These are phyloP conservation scores for Heliamphora pulchella DNA, from an alignment of 179 eudicot species.

Conservation along the genomic window DNA sequence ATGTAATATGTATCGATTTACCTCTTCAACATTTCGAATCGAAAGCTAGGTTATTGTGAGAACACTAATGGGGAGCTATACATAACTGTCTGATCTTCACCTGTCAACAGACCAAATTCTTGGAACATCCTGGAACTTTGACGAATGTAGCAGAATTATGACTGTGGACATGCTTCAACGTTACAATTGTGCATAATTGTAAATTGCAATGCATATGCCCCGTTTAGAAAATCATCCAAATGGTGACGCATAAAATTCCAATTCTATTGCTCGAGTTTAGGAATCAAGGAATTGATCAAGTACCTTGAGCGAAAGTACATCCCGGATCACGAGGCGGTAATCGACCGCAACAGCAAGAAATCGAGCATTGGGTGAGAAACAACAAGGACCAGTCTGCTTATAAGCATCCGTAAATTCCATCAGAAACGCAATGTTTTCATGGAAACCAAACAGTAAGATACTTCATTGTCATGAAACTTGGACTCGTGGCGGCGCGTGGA, in stretches of 20 bases:
- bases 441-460: background rate
- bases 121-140: background rate
- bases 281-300: background rate
- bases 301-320: conserved; percentile 78
- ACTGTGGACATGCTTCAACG: background rate
- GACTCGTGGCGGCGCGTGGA: background rate
- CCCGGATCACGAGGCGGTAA: conserved; percentile 90
- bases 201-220: background rate
- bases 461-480: background rate
- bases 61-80: no score
- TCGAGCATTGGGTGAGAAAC: conserved; percentile 77
- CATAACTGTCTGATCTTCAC: background rate
- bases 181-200: background rate
- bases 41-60: no score
- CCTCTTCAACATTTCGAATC: no score
- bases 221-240: no score
- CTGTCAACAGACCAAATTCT: background rate
- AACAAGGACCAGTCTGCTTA: conserved; percentile 81
- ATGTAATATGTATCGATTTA: no score
- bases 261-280: background rate
- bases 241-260: background rate
- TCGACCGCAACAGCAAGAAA: conserved; percentile 83
- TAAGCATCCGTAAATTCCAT: conserved; percentile 92
- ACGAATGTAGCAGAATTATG: background rate
- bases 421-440: background rate